Evolutionary conservation across 2,329 filamentous ascomycete genomes (phyloP).

Genomic region (Paraconiothyrium brasiliense): DNA sequence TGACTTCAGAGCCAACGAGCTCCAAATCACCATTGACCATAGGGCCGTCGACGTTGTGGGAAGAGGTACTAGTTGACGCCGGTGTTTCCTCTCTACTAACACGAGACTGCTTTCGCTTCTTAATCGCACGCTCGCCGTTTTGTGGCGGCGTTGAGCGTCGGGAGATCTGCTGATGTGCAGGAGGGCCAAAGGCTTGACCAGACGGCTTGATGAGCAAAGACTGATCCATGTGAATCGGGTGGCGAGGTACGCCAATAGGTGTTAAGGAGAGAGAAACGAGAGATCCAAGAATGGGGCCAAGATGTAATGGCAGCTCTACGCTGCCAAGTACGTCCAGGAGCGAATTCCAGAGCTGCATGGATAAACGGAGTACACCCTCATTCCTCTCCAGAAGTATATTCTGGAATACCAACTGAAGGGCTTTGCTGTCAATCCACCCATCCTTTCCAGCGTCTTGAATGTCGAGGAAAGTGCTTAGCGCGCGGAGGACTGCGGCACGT

Average conservation of each 20-base stretch:
- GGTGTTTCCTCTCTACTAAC: conserved; percentile 68
- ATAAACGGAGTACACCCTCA: conserved; percentile 80
- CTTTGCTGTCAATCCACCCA: conserved; percentile 91
- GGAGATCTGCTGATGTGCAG: conserved; percentile 38
- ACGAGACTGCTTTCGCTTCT: conserved; percentile 86
- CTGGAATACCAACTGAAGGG: conserved; percentile 89
- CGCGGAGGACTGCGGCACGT: conserved; percentile 89
- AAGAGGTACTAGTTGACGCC: conserved; percentile 66
- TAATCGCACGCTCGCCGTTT: conserved; percentile 67
- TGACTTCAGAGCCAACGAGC: conserved; percentile 85
- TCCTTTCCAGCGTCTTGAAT: conserved; percentile 81
- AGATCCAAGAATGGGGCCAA: conserved; percentile 78
- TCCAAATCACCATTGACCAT: conserved; percentile 99
- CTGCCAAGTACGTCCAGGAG: conserved; percentile 75
- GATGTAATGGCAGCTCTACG: conserved; percentile 74
- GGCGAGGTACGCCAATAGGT: conserved; percentile 88
- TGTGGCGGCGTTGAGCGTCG: conserved; percentile 46
- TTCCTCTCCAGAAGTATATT: conserved; percentile 95
- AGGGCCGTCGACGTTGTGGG: conserved; percentile 93
- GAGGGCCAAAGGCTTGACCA: conserved; percentile 77
- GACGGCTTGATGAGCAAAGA: conserved; percentile 92
- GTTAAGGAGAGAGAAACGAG: conserved; percentile 86
- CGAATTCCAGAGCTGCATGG: conserved; percentile 86
- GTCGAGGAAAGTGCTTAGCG: conserved; percentile 89
- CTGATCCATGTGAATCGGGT: conserved; percentile 91